Conservation (phyloP, 2,329 filamentous ascomycete species). For the Juglanconis sp. region DNA sequence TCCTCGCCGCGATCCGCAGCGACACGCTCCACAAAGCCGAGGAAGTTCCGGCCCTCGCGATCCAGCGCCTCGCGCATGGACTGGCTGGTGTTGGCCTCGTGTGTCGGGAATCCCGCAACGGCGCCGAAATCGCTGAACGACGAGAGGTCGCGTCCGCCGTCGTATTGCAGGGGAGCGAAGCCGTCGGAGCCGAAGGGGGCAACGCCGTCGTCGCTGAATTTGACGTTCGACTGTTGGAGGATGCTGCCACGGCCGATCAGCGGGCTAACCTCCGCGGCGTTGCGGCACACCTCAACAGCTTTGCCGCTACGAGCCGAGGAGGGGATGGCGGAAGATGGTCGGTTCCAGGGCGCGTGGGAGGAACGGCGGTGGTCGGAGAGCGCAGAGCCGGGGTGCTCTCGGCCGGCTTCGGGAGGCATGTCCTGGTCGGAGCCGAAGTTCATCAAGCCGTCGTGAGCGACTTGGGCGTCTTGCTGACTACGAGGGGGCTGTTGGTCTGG, state of each 20-base stretch:
- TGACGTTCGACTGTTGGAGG: slow-evolving; percentile 40
- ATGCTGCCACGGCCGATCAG: slow-evolving; percentile 34
- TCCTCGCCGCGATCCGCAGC: slow-evolving; percentile 29
- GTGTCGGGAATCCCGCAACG: slow-evolving; percentile 19
- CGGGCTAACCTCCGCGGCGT: slow-evolving; percentile 33
- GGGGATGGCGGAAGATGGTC: slow-evolving; percentile 43
- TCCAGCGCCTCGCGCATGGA: slow-evolving; percentile 38
- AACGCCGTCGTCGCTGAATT: slow-evolving; percentile 42
- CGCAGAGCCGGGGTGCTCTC: slow-evolving; percentile 19
- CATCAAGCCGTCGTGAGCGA: slow-evolving; percentile 18
- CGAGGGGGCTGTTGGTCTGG: slow-evolving; percentile 3
- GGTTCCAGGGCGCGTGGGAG: slow-evolving; percentile 52
- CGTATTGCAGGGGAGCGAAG: slow-evolving; percentile 26
- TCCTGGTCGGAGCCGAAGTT: slow-evolving; percentile 15
- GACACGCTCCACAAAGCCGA: slow-evolving; percentile 39
- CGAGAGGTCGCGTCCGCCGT: slow-evolving; percentile 24
- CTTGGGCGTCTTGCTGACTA: slow-evolving; percentile 21
- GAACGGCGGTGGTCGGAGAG: slow-evolving; percentile 27
- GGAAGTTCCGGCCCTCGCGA: slow-evolving; percentile 43
- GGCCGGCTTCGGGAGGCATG: slow-evolving; percentile 27
- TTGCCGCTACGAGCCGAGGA: slow-evolving; percentile 43
- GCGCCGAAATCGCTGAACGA: slow-evolving; percentile 27
- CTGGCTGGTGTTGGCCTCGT: slow-evolving; percentile 28
- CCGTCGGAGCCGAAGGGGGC: slow-evolving; percentile 32
- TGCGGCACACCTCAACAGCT: slow-evolving; percentile 33